Conservation (phyloP, 1,284 basidiomycete species). For the Ceratobasidium sp. region DNA sequence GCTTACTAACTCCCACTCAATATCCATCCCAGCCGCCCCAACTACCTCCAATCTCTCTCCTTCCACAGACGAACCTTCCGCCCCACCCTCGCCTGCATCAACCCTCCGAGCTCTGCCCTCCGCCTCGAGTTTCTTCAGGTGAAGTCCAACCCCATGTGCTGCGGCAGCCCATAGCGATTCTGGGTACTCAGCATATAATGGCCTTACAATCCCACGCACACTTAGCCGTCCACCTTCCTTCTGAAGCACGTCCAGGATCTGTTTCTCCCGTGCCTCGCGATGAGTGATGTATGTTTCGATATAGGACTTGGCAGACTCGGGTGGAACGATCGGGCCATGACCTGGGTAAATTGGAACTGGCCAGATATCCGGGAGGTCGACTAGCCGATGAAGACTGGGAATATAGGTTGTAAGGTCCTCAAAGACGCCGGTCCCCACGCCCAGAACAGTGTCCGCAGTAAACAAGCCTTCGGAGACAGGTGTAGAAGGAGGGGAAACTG, state of each 20-base stretch:
- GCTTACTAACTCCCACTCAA: slow-evolving; percentile 29
- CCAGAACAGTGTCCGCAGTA: slow-evolving; percentile 93
- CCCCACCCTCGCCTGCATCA: neutral
- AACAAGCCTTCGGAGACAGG: slow-evolving; percentile 76
- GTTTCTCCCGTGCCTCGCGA: slow-evolving; percentile 83
- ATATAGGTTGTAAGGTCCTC: slow-evolving; percentile 86
- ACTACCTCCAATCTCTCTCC: slow-evolving; percentile 26
- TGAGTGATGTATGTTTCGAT: slow-evolving; percentile 86
- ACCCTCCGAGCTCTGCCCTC: slow-evolving; percentile 70
- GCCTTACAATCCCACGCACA: slow-evolving; percentile 71
- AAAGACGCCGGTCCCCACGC: slow-evolving; percentile 92
- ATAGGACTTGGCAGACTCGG: slow-evolving; percentile 66
- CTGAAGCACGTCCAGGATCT: slow-evolving; percentile 77
- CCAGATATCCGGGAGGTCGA: slow-evolving; percentile 60
- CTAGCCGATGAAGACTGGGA: slow-evolving; percentile 73
- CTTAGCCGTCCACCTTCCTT: slow-evolving; percentile 67
- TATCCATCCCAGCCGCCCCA: slow-evolving; percentile 32
- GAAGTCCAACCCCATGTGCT: slow-evolving; percentile 75
- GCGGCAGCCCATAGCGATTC: slow-evolving; percentile 81
- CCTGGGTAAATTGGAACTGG: slow-evolving; percentile 78
- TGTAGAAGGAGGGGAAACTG: neutral
- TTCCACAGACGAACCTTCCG: neutral
- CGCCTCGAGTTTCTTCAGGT: slow-evolving; percentile 78
- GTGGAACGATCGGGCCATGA: slow-evolving; percentile 83
- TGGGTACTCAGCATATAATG: slow-evolving; percentile 80